Evolutionary conservation across 2,329 filamentous ascomycete genomes (phyloP).

Genomic region (Pseudogymnoascus sp.): DNA sequence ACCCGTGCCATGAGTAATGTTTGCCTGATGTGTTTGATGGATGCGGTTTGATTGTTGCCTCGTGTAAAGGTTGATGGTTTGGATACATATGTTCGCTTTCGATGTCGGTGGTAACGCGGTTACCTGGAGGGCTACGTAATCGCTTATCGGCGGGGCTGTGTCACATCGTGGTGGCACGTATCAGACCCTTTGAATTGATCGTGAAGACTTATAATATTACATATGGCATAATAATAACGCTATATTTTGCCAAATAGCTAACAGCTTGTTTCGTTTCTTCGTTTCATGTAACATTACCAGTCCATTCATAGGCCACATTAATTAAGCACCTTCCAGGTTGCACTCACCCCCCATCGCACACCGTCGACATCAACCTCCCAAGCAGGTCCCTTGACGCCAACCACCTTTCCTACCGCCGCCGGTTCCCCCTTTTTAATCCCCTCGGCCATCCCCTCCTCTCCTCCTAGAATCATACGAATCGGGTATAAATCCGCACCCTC

Average conservation of each 20-base stretch:
- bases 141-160: constrained; percentile 6
- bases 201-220: neutral
- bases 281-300: neutral
- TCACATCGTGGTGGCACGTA: neutral
- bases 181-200: neutral
- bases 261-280: neutral
- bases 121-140: constrained; percentile 7
- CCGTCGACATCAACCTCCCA: constrained; percentile 29
- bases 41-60: neutral
- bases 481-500: constrained; percentile 3
- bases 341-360: constrained; percentile 29
- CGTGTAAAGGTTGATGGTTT: neutral
- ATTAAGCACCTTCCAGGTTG: constrained; percentile 28
- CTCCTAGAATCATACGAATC: constrained; percentile 27
- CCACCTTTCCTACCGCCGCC: constrained; percentile 21
- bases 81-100: constrained; percentile 4
- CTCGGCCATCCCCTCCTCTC: constrained; percentile 20
- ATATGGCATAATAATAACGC: neutral
- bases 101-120: neutral
- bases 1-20: constrained; percentile 34
- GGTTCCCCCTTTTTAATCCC: constrained; percentile 23
- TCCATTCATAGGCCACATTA: neutral
- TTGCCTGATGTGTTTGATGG: neutral
- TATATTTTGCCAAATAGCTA: neutral
- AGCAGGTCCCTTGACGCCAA: constrained; percentile 29